Conservation (phyloP, 2,329 filamentous ascomycete species). For the Aspergillus arachidicola region DNA sequence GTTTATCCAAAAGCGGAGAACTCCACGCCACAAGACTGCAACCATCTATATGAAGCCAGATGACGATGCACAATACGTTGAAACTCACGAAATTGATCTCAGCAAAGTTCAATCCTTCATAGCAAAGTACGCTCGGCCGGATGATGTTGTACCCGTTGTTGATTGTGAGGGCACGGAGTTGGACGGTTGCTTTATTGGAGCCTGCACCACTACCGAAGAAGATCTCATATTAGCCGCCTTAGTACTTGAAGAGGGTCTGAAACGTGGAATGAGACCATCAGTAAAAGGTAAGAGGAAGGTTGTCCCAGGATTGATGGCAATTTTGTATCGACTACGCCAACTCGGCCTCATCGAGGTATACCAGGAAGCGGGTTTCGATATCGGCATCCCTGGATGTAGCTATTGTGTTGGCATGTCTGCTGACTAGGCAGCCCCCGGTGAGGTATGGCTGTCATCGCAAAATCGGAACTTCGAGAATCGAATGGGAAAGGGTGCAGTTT, state of each 20-base stretch:
- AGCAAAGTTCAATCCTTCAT: slow-evolving; percentile 41
- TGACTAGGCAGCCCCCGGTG: slow-evolving; percentile 44
- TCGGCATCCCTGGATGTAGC: slow-evolving; percentile 48
- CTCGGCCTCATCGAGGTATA: slow-evolving; percentile 43
- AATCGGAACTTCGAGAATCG: slow-evolving; percentile 53
- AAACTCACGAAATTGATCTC: slow-evolving; percentile 42
- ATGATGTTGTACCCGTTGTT: slow-evolving; percentile 47
- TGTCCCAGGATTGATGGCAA: slow-evolving; percentile 45
- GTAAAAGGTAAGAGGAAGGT: slow-evolving; percentile 43
- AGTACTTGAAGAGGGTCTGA: slow-evolving; percentile 44
- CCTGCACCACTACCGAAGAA: slow-evolving; percentile 52
- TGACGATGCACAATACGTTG: slow-evolving; percentile 42
- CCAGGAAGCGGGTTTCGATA: slow-evolving; percentile 44
- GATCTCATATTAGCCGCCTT: slow-evolving; percentile 48
- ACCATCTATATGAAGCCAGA: slow-evolving; percentile 45
- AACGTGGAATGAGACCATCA: slow-evolving; percentile 33
- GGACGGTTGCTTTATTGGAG: slow-evolving; percentile 52
- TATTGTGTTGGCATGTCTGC: slow-evolving; percentile 50
- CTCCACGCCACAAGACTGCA: slow-evolving; percentile 35
- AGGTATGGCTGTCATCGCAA: slow-evolving; percentile 50
- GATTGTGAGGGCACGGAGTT: slow-evolving; percentile 35
- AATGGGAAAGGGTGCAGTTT: slow-evolving; percentile 43
- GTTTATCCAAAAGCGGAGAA: slow-evolving; percentile 39
- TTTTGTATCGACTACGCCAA: slow-evolving; percentile 39
- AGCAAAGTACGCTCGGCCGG: slow-evolving; percentile 47